Evolutionary conservation across 352 stramenopile species (phyloP).

Genomic region (Pilasporangium apinafurcum): DNA sequence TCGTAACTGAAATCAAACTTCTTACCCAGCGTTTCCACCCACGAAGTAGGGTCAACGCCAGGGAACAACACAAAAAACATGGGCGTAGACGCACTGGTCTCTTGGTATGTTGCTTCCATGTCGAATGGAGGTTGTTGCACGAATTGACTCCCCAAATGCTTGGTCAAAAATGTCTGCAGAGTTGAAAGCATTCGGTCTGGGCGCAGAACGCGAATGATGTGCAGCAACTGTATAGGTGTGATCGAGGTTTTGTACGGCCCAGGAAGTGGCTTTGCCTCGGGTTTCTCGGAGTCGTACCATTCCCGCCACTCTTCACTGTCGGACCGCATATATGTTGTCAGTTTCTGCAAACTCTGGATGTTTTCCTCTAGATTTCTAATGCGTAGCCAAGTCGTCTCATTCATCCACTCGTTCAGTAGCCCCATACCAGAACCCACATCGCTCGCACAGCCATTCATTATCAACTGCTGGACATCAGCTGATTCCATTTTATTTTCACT

Average conservation of each 20-base stretch:
- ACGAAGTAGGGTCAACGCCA: slow-evolving; percentile 82
- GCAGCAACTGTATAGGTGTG: slow-evolving; percentile 56
- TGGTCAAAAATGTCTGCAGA: slow-evolving; percentile 51
- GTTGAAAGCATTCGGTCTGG: slow-evolving; percentile 80
- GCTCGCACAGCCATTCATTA: slow-evolving; percentile 36
- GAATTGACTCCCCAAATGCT: slow-evolving; percentile 48
- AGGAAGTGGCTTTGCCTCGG: slow-evolving; percentile 87
- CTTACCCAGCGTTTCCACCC: slow-evolving; percentile 78
- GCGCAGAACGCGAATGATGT: slow-evolving; percentile 75
- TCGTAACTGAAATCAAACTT: slow-evolving; percentile 83
- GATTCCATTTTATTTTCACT: slow-evolving; percentile 58
- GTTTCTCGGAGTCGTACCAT: slow-evolving; percentile 92
- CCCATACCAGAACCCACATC: slow-evolving; percentile 74
- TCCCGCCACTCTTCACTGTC: slow-evolving; percentile 94
- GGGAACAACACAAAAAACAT: slow-evolving; percentile 92
- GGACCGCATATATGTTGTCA: slow-evolving; percentile 92
- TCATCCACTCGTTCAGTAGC: slow-evolving; percentile 90
- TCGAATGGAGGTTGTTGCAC: slow-evolving; percentile 87
- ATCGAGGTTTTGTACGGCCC: slow-evolving; percentile 59
- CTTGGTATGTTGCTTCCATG: slow-evolving; percentile 80
- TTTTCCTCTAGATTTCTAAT: slow-evolving; percentile 88
- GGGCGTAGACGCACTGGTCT: slow-evolving; percentile 86
- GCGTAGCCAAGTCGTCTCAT: slow-evolving; percentile 80
- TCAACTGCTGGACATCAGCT: slow-evolving; percentile 69
- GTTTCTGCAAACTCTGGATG: slow-evolving; percentile 83